Percentiles rank a stretch among this genome's conserved stretches.
Evolutionary conservation across 2,329 filamentous ascomycete genomes (phyloP).

Genomic region (Trichoderma koningii): DNA sequence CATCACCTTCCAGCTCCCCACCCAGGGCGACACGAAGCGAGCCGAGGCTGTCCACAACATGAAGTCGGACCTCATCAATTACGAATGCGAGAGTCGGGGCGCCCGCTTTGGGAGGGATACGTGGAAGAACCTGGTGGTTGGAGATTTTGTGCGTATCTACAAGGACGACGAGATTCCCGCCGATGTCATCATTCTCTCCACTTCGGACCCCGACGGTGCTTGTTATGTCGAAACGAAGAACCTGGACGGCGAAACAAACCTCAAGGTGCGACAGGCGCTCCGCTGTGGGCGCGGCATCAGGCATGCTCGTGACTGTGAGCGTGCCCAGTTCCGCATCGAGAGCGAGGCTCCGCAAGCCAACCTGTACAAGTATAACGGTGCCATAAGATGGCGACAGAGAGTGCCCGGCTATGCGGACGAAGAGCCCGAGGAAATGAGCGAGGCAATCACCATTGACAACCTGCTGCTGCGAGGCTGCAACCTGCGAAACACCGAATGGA

Average conservation of each 20-base stretch:
- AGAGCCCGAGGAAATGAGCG: constrained; percentile 75
- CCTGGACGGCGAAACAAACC: constrained; percentile 93
- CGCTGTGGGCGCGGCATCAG: constrained; percentile 80
- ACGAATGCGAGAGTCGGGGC: constrained; percentile 62
- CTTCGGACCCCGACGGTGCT: constrained; percentile 88
- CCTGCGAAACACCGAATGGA: constrained; percentile 93
- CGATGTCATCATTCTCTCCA: constrained; percentile 88
- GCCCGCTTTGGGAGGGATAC: constrained; percentile 88
- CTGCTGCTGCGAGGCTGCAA: constrained; percentile 90
- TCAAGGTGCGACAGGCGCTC: constrained; percentile 91
- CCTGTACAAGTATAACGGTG: constrained; percentile 91
- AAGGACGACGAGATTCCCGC: constrained; percentile 95
- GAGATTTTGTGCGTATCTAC: constrained; percentile 94
- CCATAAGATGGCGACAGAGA: constrained; percentile 80
- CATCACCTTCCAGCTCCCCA: constrained; percentile 45
- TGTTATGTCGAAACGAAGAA: constrained; percentile 99
- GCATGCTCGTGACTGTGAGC: constrained; percentile 90
- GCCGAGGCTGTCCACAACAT: constrained; percentile 47
- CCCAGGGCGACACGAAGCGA: constrained; percentile 40
- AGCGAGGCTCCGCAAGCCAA: constrained; percentile 92
- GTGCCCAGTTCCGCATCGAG: constrained; percentile 81
- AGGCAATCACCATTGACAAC: constrained; percentile 94
- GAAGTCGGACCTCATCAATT: constrained; percentile 69
- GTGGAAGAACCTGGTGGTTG: constrained; percentile 95
- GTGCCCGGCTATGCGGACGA: constrained; percentile 64